Conservation (phyloP, 2,329 filamentous ascomycete species). For the Cercospora citrullina region DNA sequence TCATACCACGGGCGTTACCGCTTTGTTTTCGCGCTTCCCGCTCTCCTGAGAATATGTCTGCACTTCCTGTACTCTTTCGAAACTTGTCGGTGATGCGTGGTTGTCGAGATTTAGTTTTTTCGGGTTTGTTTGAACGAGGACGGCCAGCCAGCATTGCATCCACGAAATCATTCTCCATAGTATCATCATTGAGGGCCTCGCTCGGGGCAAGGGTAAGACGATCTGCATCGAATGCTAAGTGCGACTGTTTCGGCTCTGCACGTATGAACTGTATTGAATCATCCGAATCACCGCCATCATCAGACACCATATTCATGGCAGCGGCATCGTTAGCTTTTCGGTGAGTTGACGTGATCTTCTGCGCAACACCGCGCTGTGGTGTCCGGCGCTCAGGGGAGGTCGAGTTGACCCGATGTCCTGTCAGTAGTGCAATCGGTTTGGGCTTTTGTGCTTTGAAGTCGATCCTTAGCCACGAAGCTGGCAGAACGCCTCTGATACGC, state of each 20-base stretch:
- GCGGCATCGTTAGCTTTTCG: not conserved
- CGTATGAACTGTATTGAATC: conserved; percentile 9
- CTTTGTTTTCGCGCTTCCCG: conserved; percentile 12
- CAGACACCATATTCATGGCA: conserved; percentile 24
- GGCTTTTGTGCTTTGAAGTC: conserved; percentile 40
- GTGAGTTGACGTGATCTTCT: conserved; percentile 10
- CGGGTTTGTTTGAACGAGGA: conserved; percentile 19
- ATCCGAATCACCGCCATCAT: conserved; percentile 34
- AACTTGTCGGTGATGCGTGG: conserved; percentile 42
- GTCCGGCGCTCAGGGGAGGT: conserved; percentile 21
- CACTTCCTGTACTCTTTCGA: not conserved
- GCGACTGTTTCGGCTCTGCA: conserved; percentile 7
- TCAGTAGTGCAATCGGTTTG: conserved; percentile 4
- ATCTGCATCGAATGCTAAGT: conserved; percentile 20
- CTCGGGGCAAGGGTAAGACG: conserved; percentile 10
- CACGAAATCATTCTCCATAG: conserved; percentile 50
- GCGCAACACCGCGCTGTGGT: conserved; percentile 35
- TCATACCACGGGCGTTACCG: not conserved
- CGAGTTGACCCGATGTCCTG: conserved; percentile 12
- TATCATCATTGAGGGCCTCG: conserved; percentile 36
- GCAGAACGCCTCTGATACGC: conserved; percentile 51
- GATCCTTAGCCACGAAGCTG: conserved; percentile 53
- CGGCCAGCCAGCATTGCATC: conserved; percentile 42
- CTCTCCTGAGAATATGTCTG: conserved; percentile 30
- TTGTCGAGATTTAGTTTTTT: conserved; percentile 39